Base-by-base conservation (phyloP, 768 basidiomycete species). In the Leccinum variicolor region DNA sequence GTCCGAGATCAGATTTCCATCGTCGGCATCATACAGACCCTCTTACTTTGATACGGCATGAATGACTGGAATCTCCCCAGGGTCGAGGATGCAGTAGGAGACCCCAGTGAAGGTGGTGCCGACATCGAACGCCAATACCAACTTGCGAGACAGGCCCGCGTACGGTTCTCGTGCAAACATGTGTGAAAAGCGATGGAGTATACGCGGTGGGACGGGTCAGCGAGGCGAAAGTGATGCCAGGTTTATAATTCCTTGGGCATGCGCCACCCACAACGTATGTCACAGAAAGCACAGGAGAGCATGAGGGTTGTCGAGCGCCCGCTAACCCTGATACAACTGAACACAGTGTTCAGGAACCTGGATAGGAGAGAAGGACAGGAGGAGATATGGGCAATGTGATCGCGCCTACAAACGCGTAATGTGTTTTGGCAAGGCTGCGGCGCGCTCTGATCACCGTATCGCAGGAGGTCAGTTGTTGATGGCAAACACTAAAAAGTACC, bases 1-100 rank as follows among this genome's bases (percentile, higher is more conserved):
- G 23, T 23, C n/a, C 1, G 29, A 33, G 7, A 26, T 54, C 26
- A 49, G 39, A 31, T 34, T 21, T 15, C 29, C 23, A 10, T 36
- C 19, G 28, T 34, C 0, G 11, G 5, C 1, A 49, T 9, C 9
- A 11, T 10, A 39, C 14, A n/a, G 47, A 0, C 6, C 21, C 21
- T 14, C 59, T 46, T 13, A 68, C 70, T 60, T 72, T 5, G 66
- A 52, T 19, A 71, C 69, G 9, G 57, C 67, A 14, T 59, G 52
- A 13, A 62, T 63, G 36, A 55, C 34, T 1, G 71, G 69, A 21
- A 66, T 28, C 25, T 72, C 62, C 14, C 63, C 64, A 10, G 76
- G 77, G 57, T 64, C 76, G 11, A 81, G 70, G 57, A 81, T 77
- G 19, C 59, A 69, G 48, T 75, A 75, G 6, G 71, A 73, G 6